A percentile compares a stretch with the other conserved stretches of the same genome.
Conservation (phyloP, 1,139 yeast species). For the Taiozyma onychis region DNA sequence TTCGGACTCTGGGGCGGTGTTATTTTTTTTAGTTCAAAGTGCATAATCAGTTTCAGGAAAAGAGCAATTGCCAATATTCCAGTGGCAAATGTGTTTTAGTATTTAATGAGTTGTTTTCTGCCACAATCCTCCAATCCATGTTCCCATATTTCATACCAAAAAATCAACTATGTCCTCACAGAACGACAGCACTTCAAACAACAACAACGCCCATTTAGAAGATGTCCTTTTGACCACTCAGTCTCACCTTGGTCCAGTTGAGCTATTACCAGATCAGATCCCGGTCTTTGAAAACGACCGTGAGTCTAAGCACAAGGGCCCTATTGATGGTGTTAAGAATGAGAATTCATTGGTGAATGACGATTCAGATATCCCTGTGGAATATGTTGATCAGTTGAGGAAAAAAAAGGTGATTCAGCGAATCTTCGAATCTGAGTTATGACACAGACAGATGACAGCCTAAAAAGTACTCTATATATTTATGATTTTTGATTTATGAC, state of each 20-base stretch:
- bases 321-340: not conserved
- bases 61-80: no score
- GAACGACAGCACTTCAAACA: not conserved
- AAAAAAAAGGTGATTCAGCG: not conserved
- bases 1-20: no score
- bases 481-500: no score
- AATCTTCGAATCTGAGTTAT: not conserved
- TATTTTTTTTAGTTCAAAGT: no score
- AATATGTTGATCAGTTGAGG: not conserved
- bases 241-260: not conserved
- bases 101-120: no score
- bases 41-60: no score
- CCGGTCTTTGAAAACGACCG: not conserved
- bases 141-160: no score
- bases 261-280: not conserved
- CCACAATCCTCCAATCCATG: no score
- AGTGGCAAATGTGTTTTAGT: no score
- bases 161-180: not conserved
- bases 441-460: no score
- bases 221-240: not conserved
- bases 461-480: no score
- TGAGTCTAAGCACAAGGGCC: not conserved
- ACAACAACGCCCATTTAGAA: not conserved
- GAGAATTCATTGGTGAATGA: no score
- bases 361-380: not conserved